Percentiles rank a stretch among this genome's conserved stretches.
phyloP scores from a whole-genome alignment of 192 early-diverging fungal genomes.

The Backusella liffmaniae region DNA sequence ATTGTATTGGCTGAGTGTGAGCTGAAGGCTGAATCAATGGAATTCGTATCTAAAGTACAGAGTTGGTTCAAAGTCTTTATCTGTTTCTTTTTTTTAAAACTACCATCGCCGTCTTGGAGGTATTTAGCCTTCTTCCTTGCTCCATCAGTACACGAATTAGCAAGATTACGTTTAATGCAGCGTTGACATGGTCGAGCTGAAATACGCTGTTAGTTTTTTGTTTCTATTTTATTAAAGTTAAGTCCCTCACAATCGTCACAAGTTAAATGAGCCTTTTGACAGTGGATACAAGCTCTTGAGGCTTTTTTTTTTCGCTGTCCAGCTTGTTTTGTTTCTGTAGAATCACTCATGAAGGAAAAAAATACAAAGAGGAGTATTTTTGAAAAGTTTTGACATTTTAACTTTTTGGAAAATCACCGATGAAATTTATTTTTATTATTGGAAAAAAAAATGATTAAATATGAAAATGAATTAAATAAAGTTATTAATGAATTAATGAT shows the following conservation, averaged over 20 bases:
- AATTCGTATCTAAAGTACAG: neutral
- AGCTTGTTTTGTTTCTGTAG: neutral
- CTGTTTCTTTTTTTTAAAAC: neutral
- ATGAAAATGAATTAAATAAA: neutral
- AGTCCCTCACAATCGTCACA: constrained; percentile 63
- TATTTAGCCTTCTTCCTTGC: constrained; percentile 92
- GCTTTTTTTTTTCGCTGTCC: constrained; percentile 34
- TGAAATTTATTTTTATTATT: neutral
- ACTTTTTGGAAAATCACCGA: neutral
- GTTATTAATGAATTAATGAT: neutral
- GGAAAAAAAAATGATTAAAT: neutral
- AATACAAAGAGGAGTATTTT: neutral
- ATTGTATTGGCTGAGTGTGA: neutral
- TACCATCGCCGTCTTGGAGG: constrained; percentile 66
- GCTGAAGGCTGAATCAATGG: neutral
- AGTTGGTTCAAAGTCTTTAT: neutral
- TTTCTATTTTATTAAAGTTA: neutral
- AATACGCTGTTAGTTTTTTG: neutral
- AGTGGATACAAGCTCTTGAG: constrained; percentile 58
- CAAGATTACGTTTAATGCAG: constrained; percentile 80
- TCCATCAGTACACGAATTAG: constrained; percentile 78
- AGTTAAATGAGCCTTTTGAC: constrained; percentile 72
- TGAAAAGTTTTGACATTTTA: neutral
- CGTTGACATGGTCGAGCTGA: constrained; percentile 83
- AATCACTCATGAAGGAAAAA: neutral